Evolutionary conservation across 2,329 filamentous ascomycete species (phyloP).

Genomic region (Gaeumannomyces tritici): DNA sequence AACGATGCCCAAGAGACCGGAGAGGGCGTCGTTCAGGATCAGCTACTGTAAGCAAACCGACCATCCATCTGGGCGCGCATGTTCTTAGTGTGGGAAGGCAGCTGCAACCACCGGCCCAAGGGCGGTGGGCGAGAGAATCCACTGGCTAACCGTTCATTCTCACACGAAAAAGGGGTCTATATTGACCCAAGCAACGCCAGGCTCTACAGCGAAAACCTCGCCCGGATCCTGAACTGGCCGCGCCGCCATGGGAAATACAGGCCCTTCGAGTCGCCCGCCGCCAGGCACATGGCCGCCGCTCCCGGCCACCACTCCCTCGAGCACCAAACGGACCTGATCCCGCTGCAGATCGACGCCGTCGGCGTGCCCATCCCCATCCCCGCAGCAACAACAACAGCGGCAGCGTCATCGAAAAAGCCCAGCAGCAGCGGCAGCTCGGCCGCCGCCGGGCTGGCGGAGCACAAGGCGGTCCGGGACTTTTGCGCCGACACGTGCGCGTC

Average conservation of each 20-base stretch:
- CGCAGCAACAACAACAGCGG: no score
- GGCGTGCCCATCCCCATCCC: not conserved
- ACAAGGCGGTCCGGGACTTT: not conserved
- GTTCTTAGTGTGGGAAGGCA: no score
- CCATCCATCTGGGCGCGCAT: not conserved
- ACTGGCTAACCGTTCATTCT: no score
- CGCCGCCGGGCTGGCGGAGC: not conserved
- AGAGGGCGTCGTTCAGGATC: not conserved
- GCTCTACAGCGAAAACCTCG: not conserved
- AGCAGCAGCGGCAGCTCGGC: no score
- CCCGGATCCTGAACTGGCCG: conserved; percentile 1
- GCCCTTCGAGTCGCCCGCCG: not conserved
- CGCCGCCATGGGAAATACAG: not conserved
- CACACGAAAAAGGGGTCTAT: not conserved
- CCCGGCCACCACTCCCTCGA: not conserved
- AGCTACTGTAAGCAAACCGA: not conserved
- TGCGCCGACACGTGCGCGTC: not conserved
- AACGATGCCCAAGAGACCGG: not conserved
- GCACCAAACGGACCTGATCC: not conserved
- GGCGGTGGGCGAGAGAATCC: no score
- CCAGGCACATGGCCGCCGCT: not conserved
- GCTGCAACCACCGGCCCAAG: no score
- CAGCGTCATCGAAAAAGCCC: not conserved
- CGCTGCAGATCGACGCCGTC: not conserved
- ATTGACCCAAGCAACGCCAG: not conserved